These are phyloP conservation scores for Metschnikowia gelsemii DNA, from an alignment of 805 yeast species.

Conservation along the genomic window DNA sequence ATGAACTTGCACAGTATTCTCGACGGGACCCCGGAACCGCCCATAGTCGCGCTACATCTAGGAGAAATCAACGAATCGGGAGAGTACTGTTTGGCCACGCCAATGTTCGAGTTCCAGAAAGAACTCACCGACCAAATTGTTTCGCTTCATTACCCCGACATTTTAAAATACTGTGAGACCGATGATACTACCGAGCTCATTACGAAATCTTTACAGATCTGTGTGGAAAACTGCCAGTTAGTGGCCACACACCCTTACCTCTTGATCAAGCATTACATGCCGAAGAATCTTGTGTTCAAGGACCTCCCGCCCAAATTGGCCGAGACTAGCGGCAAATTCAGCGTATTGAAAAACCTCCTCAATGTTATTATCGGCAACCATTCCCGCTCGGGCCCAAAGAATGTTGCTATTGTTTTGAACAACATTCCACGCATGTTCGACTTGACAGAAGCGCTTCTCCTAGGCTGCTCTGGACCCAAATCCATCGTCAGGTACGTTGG, in stretches of 20 bases:
- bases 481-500: conserved; percentile 63
- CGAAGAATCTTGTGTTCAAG: conserved; percentile 68
- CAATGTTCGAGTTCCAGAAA: conserved; percentile 82
- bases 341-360: conserved; percentile 62
- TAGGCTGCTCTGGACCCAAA: conserved; percentile 52
- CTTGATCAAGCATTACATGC: conserved; percentile 80
- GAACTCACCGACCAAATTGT: conserved; percentile 90
- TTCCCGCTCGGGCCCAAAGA: conserved; percentile 33
- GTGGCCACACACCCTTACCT: conserved; percentile 90
- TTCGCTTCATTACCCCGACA: conserved; percentile 87
- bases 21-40: conserved; percentile 84
- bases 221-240: conserved; percentile 71
- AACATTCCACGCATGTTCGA: conserved; percentile 67
- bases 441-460: conserved; percentile 64
- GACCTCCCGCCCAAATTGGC: conserved; percentile 70
- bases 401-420: conserved; percentile 69
- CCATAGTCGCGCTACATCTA: conserved; percentile 57
- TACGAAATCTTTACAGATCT: conserved; percentile 71
- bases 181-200: conserved; percentile 51
- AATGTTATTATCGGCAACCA: conserved; percentile 46
- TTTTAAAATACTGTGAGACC: conserved; percentile 78
- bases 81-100: conserved; percentile 77
- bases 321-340: conserved; percentile 83
- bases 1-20: conserved; percentile 77
- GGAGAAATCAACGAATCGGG: conserved; percentile 48